Conservation (phyloP, 2,329 filamentous ascomycete species). For the Didymella sp. region DNA sequence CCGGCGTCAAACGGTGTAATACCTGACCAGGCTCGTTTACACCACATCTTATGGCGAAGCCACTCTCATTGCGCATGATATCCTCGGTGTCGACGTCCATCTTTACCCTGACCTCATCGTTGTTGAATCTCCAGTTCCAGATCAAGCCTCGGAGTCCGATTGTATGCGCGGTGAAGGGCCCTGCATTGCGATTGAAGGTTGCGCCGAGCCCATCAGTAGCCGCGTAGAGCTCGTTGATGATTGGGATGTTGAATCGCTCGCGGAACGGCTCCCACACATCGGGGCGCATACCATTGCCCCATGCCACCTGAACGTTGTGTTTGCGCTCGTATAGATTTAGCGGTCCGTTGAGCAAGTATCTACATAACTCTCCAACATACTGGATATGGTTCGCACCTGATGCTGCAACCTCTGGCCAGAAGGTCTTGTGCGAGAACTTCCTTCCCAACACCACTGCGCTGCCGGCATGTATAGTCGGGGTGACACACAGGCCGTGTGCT, state of each 20-base stretch:
- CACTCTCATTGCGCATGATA: constrained; percentile 45
- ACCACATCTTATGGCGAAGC: constrained; percentile 44
- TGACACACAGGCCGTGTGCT: constrained; percentile 42
- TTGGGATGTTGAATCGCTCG: constrained; percentile 48
- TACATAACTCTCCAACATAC: constrained; percentile 49
- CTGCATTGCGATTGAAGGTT: constrained; percentile 44
- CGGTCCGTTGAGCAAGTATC: constrained; percentile 47
- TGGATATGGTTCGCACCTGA: constrained; percentile 44
- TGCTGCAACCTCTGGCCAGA: constrained; percentile 48
- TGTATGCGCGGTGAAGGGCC: constrained; percentile 44
- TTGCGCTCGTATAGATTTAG: constrained; percentile 40
- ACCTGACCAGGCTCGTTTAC: constrained; percentile 47
- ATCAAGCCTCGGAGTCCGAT: constrained; percentile 45
- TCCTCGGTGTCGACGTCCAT: constrained; percentile 51
- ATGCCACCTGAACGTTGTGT: constrained; percentile 46
- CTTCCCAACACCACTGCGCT: constrained; percentile 40
- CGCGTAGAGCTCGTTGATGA: constrained; percentile 51
- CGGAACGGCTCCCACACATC: constrained; percentile 53
- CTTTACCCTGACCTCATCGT: constrained; percentile 44
- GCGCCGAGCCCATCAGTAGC: constrained; percentile 49
- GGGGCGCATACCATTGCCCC: constrained; percentile 53
- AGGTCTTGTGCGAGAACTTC: constrained; percentile 47
- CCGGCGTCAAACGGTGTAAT: constrained; percentile 42
- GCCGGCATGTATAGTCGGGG: constrained; percentile 42
- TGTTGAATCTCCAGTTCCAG: constrained; percentile 42